Percentiles rank a stretch among this genome's conserved stretches.
These are phyloP conservation scores for Corymbia maculata DNA, from an alignment of 345 rosid genomes.

Conservation along the genomic window DNA sequence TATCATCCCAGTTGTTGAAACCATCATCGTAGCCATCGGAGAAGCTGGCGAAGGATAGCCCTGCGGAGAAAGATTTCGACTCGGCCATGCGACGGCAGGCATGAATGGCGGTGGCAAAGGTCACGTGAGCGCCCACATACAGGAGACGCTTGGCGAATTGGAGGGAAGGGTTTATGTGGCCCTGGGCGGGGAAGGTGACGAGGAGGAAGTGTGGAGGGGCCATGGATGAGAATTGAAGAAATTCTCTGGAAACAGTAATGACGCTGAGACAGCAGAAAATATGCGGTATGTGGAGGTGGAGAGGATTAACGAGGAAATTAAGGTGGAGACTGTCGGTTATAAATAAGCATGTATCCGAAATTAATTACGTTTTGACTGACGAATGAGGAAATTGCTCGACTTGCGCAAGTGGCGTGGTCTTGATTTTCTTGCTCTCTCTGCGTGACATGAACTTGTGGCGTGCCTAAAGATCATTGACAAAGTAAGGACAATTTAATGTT, in stretches of 20 bases:
- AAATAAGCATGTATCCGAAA: background rate
- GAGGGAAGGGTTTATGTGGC: constrained; percentile 61
- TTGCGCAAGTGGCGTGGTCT: too few species aligned
- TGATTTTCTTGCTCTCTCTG: too few species aligned
- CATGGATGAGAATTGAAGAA: background rate
- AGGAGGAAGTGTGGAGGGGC: constrained; percentile 25
- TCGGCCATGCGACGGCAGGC: constrained; percentile 28
- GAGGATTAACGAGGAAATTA: background rate
- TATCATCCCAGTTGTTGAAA: too few species aligned
- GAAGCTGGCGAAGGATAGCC: constrained; percentile 14
- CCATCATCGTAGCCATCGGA: too few species aligned
- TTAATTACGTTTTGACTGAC: background rate
- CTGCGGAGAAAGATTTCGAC: constrained; percentile 15
- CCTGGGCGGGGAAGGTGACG: constrained; percentile 34
- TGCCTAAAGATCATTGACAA: too few species aligned
- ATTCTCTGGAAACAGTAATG: background rate
- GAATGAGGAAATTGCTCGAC: background rate
- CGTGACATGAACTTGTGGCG: too few species aligned
- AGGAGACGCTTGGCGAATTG: constrained; percentile 52
- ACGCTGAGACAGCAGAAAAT: background rate
- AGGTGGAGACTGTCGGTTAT: background rate
- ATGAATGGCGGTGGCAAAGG: constrained; percentile 21
- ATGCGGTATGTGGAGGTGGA: background rate
- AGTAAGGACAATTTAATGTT: too few species aligned
- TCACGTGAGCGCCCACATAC: constrained; percentile 32